Evolutionary conservation across 1,139 yeast genomes (phyloP), one percentile per base, ranked within the genome.

Genomic region (Blastobotrys raffinosifermentans): DNA sequence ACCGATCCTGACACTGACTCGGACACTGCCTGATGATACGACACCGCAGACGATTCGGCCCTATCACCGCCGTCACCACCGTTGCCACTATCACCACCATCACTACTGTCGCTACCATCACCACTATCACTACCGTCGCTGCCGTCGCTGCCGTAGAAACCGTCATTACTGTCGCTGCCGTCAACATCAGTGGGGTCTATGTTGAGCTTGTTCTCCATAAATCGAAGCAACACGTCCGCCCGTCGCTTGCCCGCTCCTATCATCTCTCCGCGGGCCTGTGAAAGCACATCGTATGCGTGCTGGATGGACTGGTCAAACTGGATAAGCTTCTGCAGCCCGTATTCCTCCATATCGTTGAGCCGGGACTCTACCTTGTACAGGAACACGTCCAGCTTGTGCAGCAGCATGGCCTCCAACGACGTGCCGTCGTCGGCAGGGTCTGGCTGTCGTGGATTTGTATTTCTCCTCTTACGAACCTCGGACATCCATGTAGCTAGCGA

Each of bases 271-370:
- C 60, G 50, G 19, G 62, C 53, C 17, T 48, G 51, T 4, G 41
- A 40, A 11, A 63, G 51, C 10, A 60, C 53, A 13, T 50, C 47
- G 37, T 55, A 53, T 2, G 64, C 57, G 29, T 46, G 43, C 25
- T 49, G 50, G 26, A 60, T 53, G 39, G 51, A 47, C 29, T 54
- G 58, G 45, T 63, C 68, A 7, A 62, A 49, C 26, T 46, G 51
- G 19, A 45, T 49, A 15, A 60, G 44, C 36, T 56, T 55, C 26
- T 48, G 43, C n/a, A 55, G 45, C 6, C 64, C 62, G 32, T 49
- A 57, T 23, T 50, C 50, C 40, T 61, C 65, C 31, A 61, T 42
- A 22, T 50, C 48, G 35, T 51, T 53, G 26, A 60, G 53, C 14
- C 57, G 49, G 17, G 46, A 38, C 40, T 58, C 63, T 9, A 60